phyloP scores from a whole-genome alignment of 2,329 filamentous ascomycete genomes.

The Arthrobotrys sinensis region DNA sequence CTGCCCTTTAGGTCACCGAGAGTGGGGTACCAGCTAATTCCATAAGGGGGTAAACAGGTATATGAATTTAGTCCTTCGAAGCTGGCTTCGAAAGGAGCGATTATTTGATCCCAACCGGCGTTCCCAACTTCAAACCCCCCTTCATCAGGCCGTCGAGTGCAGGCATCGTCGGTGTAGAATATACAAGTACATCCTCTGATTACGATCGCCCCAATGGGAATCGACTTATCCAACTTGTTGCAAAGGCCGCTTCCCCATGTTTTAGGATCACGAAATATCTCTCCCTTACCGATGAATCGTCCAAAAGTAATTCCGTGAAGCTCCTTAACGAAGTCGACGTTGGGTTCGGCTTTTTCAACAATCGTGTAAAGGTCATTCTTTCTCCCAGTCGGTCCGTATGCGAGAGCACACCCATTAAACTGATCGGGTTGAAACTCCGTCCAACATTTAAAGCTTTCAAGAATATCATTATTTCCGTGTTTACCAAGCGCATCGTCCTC shows the following conservation, averaged over 20 bases:
- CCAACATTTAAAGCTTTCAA: constrained; percentile 21
- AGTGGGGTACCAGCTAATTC: background rate
- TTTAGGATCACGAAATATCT: background rate
- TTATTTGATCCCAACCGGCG: background rate
- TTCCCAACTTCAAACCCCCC: background rate
- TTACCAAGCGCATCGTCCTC: background rate
- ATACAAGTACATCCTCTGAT: background rate
- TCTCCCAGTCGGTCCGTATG: background rate
- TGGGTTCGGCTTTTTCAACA: no score
- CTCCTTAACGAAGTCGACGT: no score
- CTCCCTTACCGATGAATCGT: background rate
- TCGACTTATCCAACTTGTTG: no score
- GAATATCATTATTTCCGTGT: constrained; percentile 4
- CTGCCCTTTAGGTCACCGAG: no score
- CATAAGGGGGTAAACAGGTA: background rate
- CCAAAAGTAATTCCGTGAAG: no score
- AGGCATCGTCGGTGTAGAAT: background rate
- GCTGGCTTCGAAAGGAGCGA: background rate
- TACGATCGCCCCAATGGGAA: background rate
- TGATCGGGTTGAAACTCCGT: background rate
- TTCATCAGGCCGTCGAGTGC: background rate
- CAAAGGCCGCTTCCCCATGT: no score
- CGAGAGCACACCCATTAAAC: background rate
- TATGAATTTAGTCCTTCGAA: background rate
- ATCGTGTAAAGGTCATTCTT: no score